These are phyloP conservation scores for Thielaviopsis populi DNA, from an alignment of 2,329 filamentous ascomycete genomes.

Conservation along the genomic window DNA sequence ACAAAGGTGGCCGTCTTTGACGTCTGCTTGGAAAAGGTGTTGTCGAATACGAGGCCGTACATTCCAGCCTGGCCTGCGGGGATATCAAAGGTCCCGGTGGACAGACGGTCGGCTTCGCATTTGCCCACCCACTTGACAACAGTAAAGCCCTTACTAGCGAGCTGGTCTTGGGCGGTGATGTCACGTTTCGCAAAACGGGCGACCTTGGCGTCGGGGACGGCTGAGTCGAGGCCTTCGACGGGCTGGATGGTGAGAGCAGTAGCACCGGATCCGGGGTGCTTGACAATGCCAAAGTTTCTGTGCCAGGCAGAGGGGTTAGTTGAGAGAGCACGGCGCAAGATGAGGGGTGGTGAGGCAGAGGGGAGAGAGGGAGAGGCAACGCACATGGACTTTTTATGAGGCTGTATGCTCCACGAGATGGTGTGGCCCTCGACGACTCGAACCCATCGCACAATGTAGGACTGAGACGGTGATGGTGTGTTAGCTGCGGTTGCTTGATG, in stretches of 20 bases:
- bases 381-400: constrained; percentile 91
- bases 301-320: not conserved
- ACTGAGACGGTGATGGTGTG: constrained; percentile 39
- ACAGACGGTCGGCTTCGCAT: constrained; percentile 91
- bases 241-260: constrained; percentile 33
- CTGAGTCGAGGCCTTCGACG: constrained; percentile 30
- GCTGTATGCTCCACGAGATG: constrained; percentile 94
- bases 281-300: constrained; percentile 92
- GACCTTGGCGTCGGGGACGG: constrained; percentile 32
- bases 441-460: constrained; percentile 96
- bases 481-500: constrained; percentile 17
- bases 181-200: constrained; percentile 41
- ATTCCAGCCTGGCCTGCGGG: constrained; percentile 62
- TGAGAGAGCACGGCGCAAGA: not conserved
- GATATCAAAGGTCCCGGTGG: constrained; percentile 79
- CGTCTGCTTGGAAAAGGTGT: constrained; percentile 90
- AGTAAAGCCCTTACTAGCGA: constrained; percentile 52
- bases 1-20: constrained; percentile 94
- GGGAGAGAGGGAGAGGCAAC: constrained; percentile 18
- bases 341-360: not conserved
- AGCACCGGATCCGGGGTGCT: constrained; percentile 66
- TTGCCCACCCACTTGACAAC: constrained; percentile 77
- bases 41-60: constrained; percentile 95
- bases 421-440: constrained; percentile 80
- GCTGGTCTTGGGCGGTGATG: constrained; percentile 44